Evolutionary conservation across 352 stramenopile genomes (phyloP).

Genomic region (Pythium graminicola): DNA sequence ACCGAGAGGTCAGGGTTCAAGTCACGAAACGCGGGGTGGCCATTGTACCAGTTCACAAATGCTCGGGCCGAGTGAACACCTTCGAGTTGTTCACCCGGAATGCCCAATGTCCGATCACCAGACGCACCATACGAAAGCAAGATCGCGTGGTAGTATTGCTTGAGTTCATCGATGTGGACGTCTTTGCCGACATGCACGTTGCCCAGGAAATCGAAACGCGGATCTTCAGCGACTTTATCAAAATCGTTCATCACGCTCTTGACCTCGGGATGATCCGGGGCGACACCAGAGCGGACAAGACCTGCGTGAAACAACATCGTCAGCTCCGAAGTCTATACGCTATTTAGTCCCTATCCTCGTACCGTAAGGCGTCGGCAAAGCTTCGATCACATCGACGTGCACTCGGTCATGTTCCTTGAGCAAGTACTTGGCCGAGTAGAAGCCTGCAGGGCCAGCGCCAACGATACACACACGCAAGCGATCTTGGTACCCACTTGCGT

Average conservation of each 20-base stretch:
- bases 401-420: conserved; percentile 69
- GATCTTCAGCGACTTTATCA: conserved; percentile 74
- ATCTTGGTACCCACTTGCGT: conserved; percentile 2
- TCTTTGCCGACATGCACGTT: conserved; percentile 87
- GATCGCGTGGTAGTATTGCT: conserved; percentile 90
- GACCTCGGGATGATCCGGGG: conserved; percentile 97
- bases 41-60: conserved; percentile 99
- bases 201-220: conserved; percentile 84
- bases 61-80: conserved; percentile 84
- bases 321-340: no score
- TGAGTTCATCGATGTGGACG: conserved; percentile 85
- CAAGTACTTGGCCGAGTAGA: conserved; percentile 94
- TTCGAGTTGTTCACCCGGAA: conserved; percentile 75
- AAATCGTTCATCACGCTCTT: conserved; percentile 98
- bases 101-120: conserved; percentile 80
- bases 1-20: conserved; percentile 54
- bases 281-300: conserved; percentile 95
- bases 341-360: no score
- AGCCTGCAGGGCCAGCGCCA: conserved; percentile 85
- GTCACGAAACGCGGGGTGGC: conserved; percentile 91
- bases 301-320: no score
- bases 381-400: conserved; percentile 91
- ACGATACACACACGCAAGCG: conserved; percentile 81
- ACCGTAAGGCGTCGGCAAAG: conserved; percentile 92
- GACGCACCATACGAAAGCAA: conserved; percentile 94